A percentile compares a stretch with the other conserved stretches of the same genome.
Evolutionary conservation across 768 basidiomycete genomes (phyloP).

Genomic region (Suillus americanus): DNA sequence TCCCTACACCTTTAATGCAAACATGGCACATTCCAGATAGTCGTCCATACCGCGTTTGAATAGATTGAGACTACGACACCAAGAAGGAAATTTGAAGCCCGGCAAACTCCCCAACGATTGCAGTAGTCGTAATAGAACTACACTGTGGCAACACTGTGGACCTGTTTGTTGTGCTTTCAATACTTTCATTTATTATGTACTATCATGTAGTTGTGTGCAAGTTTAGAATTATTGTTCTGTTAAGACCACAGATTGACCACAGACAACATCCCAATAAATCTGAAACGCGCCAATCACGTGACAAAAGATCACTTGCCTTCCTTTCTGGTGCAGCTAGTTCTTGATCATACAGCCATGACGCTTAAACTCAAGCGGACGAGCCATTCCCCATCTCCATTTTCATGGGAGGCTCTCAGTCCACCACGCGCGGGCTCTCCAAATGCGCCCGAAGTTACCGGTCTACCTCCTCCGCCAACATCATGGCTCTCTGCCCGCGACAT

Average conservation of each 20-base stretch:
- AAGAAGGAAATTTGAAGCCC: neutral
- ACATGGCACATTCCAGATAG: neutral
- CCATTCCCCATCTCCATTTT: slow-evolving; percentile 55
- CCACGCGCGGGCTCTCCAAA: slow-evolving; percentile 32
- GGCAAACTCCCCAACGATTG: neutral
- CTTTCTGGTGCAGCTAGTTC: neutral
- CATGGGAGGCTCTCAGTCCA: slow-evolving; percentile 51
- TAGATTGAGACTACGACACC: slow-evolving; percentile 5
- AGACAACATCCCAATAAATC: neutral
- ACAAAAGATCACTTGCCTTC: neutral
- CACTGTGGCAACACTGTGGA: neutral
- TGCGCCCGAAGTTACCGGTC: slow-evolving; percentile 37
- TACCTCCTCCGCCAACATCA: slow-evolving; percentile 75
- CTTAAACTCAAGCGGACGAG: slow-evolving; percentile 43
- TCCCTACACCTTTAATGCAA: neutral
- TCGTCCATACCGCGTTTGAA: neutral
- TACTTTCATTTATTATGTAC: neutral
- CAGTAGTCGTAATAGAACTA: slow-evolving; percentile 1
- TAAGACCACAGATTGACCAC: neutral
- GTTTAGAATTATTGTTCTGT: neutral
- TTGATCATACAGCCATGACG: slow-evolving; percentile 30
- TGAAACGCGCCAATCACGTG: neutral
- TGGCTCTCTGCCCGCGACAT: slow-evolving; percentile 87
- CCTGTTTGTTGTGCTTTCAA: neutral
- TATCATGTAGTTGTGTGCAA: neutral